A percentile compares a stretch with the other conserved stretches of the same genome.
Conservation (phyloP, 1,139 yeast genomes). For the Ogataea hybrid region DNA sequence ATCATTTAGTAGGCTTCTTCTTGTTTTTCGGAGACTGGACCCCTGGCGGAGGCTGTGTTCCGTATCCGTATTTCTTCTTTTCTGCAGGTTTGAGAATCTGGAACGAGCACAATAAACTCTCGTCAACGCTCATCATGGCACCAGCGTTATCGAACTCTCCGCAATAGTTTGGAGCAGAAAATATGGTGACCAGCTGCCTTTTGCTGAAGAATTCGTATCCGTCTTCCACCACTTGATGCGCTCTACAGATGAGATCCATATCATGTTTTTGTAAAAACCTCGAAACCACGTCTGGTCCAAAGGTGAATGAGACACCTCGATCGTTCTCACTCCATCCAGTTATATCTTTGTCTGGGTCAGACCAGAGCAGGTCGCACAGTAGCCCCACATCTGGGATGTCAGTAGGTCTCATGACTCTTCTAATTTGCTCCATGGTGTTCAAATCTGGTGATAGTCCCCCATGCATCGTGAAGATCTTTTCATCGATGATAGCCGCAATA, state of each 20-base stretch:
- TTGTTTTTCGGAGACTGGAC: constrained; percentile 62
- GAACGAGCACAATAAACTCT: constrained; percentile 92
- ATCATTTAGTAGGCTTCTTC: constrained; percentile 55
- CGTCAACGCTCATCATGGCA: constrained; percentile 99
- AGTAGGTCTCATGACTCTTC: constrained; percentile 98
- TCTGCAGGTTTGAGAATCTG: constrained; percentile 98
- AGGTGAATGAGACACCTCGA: constrained; percentile 95
- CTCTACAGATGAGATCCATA: constrained; percentile 96
- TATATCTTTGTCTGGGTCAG: constrained; percentile 97
- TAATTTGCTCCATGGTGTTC: constrained; percentile 96
- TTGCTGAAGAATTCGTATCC: constrained; percentile 97
- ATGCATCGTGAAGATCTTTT: constrained; percentile 97
- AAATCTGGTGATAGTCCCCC: constrained; percentile 98
- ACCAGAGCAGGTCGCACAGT: constrained; percentile 94
- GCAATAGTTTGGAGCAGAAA: constrained; percentile 97
- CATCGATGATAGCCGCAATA: constrained; percentile 96
- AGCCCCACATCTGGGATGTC: constrained; percentile 97
- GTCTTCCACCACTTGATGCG: constrained; percentile 98
- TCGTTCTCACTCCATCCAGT: constrained; percentile 99
- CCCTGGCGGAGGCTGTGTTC: constrained; percentile 39
- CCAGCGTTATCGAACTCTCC: constrained; percentile 99
- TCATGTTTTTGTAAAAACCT: constrained; percentile 93
- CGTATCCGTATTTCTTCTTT: constrained; percentile 71
- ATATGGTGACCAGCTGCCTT: constrained; percentile 91
- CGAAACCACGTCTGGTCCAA: constrained; percentile 96